phyloP scores from a whole-genome alignment of 2,329 filamentous ascomycete genomes.

The Cryphonectria radicalis region DNA sequence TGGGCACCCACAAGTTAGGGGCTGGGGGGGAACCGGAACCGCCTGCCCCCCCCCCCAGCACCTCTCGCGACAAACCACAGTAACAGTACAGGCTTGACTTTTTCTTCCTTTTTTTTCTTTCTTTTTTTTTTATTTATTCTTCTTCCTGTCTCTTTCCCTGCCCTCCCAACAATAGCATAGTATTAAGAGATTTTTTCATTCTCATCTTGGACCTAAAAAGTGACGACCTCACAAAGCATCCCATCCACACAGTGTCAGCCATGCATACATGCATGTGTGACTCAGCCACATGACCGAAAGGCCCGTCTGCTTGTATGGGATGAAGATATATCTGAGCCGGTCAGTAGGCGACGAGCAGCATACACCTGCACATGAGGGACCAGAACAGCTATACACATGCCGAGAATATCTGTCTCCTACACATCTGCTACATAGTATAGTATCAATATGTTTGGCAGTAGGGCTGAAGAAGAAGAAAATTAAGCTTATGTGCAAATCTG shows the following conservation, averaged over 20 bases:
- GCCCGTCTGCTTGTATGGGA: neutral
- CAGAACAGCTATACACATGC: neutral
- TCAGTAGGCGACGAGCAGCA: no score
- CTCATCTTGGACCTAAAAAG: neutral
- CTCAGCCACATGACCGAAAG: neutral
- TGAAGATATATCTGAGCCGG: neutral
- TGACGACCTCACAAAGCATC: neutral
- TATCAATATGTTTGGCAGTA: neutral
- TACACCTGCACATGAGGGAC: neutral
- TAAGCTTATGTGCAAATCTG: constrained; percentile 2
- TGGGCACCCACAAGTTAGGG: neutral
- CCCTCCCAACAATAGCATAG: neutral
- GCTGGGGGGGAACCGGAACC: neutral
- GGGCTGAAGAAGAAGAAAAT: neutral
- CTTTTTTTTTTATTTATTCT: no score
- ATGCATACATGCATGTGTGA: neutral
- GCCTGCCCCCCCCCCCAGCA: neutral
- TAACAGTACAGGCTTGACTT: neutral
- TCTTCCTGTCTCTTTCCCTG: neutral
- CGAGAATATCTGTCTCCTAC: neutral
- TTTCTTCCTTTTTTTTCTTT: neutral
- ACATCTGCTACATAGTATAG: neutral
- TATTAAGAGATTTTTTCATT: neutral
- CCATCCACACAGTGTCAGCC: neutral
- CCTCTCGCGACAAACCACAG: neutral